Percentiles rank a stretch among this genome's conserved stretches.
Evolutionary conservation across 495 filamentous ascomycete species (phyloP).

Genomic region (Hypoxylon subgilvum): DNA sequence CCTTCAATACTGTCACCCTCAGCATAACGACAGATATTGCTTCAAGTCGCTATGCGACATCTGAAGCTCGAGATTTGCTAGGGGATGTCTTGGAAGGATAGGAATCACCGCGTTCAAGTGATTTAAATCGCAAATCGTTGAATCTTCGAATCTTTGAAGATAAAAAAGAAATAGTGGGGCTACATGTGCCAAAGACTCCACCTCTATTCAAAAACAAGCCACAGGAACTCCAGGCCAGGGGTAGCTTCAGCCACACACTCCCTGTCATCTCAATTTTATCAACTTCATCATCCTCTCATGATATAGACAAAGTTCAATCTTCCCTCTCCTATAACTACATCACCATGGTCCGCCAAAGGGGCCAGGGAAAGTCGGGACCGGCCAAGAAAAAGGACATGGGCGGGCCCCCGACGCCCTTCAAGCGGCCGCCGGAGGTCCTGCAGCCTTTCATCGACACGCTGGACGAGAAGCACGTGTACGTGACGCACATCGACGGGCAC

Average conservation of each 20-base stretch:
- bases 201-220: neutral
- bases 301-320: no score
- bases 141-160: slow-evolving; percentile 6
- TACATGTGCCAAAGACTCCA: neutral
- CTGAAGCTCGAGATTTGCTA: slow-evolving; percentile 14
- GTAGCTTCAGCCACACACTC: slow-evolving; percentile 38
- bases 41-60: slow-evolving; percentile 28
- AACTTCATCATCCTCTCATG: neutral
- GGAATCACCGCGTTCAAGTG: no score
- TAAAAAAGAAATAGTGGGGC: slow-evolving; percentile 17
- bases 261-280: slow-evolving; percentile 15
- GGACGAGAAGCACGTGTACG: slow-evolving; percentile 70
- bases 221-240: slow-evolving; percentile 10
- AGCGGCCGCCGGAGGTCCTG: slow-evolving; percentile 61
- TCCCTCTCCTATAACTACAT: no score
- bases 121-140: no score
- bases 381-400: slow-evolving; percentile 30
- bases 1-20: slow-evolving; percentile 37
- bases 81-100: neutral
- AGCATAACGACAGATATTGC: slow-evolving; percentile 35
- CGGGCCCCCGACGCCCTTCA: slow-evolving; percentile 66
- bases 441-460: slow-evolving; percentile 67
- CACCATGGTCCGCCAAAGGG: slow-evolving; percentile 35
- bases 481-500: slow-evolving; percentile 76
- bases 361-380: slow-evolving; percentile 18